Conservation (phyloP, 441 rosid genomes). For the Gossypium aridum region DNA sequence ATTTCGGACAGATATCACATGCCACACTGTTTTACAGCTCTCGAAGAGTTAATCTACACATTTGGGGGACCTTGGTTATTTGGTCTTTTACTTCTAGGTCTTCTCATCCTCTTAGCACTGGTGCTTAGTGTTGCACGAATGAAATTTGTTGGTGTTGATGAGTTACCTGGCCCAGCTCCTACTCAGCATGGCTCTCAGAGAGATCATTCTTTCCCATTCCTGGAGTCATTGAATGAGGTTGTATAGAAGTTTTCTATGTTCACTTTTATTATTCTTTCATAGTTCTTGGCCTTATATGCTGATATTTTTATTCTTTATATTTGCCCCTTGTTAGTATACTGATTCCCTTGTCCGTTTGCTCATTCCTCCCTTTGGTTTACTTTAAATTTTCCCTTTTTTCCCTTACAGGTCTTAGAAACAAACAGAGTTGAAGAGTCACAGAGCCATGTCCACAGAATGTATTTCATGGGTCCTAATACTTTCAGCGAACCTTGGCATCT, state of each 20-base stretch:
- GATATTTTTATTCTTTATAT: not conserved
- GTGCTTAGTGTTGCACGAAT: conserved; percentile 98
- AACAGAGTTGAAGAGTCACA: conserved; percentile 97
- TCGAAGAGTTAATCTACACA: conserved; percentile 95
- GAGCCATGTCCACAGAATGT: conserved; percentile 94
- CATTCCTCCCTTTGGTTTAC: not conserved
- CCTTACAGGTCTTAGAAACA: conserved; percentile 88
- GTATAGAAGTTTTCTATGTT: conserved; percentile 13
- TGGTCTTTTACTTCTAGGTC: conserved; percentile 81
- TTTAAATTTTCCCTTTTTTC: conserved; percentile 1
- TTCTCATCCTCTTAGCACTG: conserved; percentile 84
- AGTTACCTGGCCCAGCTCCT: conserved; percentile 88
- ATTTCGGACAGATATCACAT: conserved; percentile 94
- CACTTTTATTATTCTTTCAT: not conserved
- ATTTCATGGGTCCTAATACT: conserved; percentile 96
- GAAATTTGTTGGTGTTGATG: conserved; percentile 98
- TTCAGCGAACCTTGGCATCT: conserved; percentile 99
- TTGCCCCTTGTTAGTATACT: not conserved
- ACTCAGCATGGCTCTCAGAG: conserved; percentile 93
- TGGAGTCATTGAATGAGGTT: conserved; percentile 98
- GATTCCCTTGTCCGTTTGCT: not conserved
- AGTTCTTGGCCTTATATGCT: not conserved
- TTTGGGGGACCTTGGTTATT: conserved; percentile 99
- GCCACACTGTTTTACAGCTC: conserved; percentile 97
- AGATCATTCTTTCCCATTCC: conserved; percentile 96